These are phyloP conservation scores for Chrysochromulina parva DNA, from an alignment of 78 protist genomes.

Conservation along the genomic window DNA sequence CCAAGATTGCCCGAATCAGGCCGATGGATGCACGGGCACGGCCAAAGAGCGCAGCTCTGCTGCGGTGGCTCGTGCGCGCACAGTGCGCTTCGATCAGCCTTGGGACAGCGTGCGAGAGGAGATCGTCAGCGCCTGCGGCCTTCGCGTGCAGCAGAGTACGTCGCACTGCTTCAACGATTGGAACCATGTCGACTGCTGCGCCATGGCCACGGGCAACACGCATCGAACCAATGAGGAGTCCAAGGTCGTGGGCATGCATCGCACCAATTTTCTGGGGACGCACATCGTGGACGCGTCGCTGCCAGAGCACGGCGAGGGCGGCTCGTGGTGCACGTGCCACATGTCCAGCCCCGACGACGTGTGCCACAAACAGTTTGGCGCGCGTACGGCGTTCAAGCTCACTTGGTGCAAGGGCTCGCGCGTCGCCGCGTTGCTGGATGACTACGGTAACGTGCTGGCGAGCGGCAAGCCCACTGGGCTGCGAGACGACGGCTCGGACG, in stretches of 20 bases:
- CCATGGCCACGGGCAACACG: background rate
- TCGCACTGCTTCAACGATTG: background rate
- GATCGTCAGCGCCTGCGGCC: background rate
- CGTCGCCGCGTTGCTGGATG: background rate
- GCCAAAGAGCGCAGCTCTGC: background rate
- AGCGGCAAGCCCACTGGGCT: background rate
- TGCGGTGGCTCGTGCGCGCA: background rate
- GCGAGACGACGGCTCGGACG: background rate
- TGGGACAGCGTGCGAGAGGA: background rate
- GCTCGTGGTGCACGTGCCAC: conserved; percentile 12
- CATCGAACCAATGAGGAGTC: background rate
- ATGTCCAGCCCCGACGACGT: background rate
- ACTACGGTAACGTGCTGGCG: background rate
- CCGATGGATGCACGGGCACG: background rate
- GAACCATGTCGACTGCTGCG: background rate
- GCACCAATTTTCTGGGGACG: background rate
- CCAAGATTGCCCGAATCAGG: background rate
- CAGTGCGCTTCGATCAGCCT: background rate
- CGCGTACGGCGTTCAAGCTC: background rate
- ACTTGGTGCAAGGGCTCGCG: background rate
- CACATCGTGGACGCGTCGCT: background rate
- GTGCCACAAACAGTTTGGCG: background rate
- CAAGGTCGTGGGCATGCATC: background rate
- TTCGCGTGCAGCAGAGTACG: background rate
- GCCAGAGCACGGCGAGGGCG: background rate